These are phyloP conservation scores for Aurantiochytrium sp. DNA, from an alignment of 108 stramenopile species.

Conservation along the genomic window DNA sequence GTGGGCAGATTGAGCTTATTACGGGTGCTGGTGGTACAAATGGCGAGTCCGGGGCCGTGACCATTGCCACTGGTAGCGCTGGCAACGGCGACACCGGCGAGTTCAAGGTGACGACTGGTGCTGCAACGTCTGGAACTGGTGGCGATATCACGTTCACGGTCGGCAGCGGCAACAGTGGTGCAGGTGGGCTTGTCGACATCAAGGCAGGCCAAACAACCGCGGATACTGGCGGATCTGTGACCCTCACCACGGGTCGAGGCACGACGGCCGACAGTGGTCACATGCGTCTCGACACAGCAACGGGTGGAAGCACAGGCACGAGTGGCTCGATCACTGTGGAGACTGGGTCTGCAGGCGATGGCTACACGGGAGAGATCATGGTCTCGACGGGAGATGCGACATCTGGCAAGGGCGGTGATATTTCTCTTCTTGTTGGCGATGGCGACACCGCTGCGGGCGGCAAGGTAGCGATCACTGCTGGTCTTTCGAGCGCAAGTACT, in stretches of 20 bases:
- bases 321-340: no score
- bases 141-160: not conserved
- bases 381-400: constrained; percentile 30
- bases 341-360: no score
- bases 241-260: no score
- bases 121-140: not conserved
- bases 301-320: no score
- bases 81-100: not conserved
- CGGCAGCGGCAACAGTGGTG: not conserved
- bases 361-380: constrained; percentile 28
- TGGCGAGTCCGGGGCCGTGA: constrained; percentile 18
- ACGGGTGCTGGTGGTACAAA: no score
- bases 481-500: not conserved
- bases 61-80: not conserved
- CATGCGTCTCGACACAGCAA: no score
- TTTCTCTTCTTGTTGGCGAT: not conserved
- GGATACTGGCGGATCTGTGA: no score
- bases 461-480: not conserved
- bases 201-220: not conserved
- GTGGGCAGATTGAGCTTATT: no score
- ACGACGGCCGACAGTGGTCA: no score
- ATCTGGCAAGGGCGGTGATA: not conserved
- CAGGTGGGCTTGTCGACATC: not conserved
- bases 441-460: not conserved
- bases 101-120: not conserved